Evolutionary conservation across 192 early-diverging fungal genomes (phyloP).

Genomic region (Oehlia diaphana): DNA sequence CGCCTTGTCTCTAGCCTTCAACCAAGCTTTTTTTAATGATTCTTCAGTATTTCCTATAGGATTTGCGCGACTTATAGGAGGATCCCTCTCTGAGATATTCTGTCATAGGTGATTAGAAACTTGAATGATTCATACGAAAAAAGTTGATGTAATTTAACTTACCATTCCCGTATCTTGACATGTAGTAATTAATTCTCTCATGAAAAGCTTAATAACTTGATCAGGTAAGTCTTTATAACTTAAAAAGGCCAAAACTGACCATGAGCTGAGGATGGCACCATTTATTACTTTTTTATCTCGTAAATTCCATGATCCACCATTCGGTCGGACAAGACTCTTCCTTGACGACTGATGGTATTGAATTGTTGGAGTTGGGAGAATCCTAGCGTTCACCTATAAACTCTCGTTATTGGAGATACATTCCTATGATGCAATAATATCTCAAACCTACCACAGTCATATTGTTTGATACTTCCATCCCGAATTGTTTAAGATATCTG

Average conservation of each 20-base stretch:
- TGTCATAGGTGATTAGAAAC: too few species aligned
- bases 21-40: too few species aligned
- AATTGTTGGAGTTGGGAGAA: conserved; percentile 79
- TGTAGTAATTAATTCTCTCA: too few species aligned
- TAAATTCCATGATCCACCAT: conserved; percentile 84
- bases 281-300: conserved; percentile 74
- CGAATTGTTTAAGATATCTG: conserved; percentile 77
- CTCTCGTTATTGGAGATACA: not conserved
- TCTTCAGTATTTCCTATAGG: too few species aligned
- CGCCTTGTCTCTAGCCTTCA: conserved; percentile 28
- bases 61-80: too few species aligned
- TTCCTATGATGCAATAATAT: not conserved
- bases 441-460: conserved; percentile 56
- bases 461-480: conserved; percentile 62
- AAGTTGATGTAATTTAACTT: too few species aligned
- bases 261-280: conserved; percentile 72
- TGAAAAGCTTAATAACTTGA: too few species aligned
- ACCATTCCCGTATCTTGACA: too few species aligned
- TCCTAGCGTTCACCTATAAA: conserved; percentile 47
- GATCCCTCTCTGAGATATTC: too few species aligned
- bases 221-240: too few species aligned
- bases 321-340: conserved; percentile 48
- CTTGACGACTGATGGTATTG: conserved; percentile 54
- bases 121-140: too few species aligned
- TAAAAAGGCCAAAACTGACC: conserved; percentile 76